These are phyloP conservation scores for Pichia sorboxylosa DNA, from an alignment of 1,139 yeast genomes.

Conservation along the genomic window DNA sequence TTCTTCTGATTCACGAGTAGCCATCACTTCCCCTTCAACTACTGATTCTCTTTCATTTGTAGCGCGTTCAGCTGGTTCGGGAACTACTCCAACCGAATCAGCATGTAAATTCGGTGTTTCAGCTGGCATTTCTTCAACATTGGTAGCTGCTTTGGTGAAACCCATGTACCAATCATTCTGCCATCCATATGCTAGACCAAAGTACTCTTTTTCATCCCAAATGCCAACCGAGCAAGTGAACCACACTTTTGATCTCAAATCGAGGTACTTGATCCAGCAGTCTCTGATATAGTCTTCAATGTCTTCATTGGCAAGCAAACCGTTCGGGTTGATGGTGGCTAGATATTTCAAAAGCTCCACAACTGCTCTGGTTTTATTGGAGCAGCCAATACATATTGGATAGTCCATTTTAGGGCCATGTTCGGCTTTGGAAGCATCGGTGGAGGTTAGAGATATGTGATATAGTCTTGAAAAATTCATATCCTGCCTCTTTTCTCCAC, in stretches of 20 bases:
- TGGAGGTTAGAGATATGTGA: slow-evolving; percentile 35
- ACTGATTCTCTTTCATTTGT: too few relatives aligned
- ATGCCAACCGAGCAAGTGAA: slow-evolving; percentile 71
- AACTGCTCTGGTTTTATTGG: slow-evolving; percentile 64
- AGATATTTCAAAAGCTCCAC: slow-evolving; percentile 78
- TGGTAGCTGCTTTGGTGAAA: too few relatives aligned
- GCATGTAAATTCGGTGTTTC: too few relatives aligned
- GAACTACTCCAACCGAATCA: too few relatives aligned
- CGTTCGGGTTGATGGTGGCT: slow-evolving; percentile 29
- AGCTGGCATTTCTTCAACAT: too few relatives aligned
- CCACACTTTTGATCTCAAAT: slow-evolving; percentile 51
- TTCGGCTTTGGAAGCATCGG: slow-evolving; percentile 8
- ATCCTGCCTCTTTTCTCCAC: slow-evolving; percentile 66
- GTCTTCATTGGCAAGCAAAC: background rate
- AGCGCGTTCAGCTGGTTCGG: too few relatives aligned
- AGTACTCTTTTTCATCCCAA: slow-evolving; percentile 30
- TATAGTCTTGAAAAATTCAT: slow-evolving; percentile 68
- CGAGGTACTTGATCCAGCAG: slow-evolving; percentile 49
- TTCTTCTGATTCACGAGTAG: too few relatives aligned
- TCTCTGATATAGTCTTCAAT: slow-evolving; percentile 21
- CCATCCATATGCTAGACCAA: slow-evolving; percentile 22
- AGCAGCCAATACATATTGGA: slow-evolving; percentile 79
- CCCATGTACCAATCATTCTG: slow-evolving; percentile 21
- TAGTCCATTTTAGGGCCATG: slow-evolving; percentile 31
- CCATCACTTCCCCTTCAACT: too few relatives aligned